Conservation (phyloP, 108 stramenopile species). For the Discostella pseudostelligera region DNA sequence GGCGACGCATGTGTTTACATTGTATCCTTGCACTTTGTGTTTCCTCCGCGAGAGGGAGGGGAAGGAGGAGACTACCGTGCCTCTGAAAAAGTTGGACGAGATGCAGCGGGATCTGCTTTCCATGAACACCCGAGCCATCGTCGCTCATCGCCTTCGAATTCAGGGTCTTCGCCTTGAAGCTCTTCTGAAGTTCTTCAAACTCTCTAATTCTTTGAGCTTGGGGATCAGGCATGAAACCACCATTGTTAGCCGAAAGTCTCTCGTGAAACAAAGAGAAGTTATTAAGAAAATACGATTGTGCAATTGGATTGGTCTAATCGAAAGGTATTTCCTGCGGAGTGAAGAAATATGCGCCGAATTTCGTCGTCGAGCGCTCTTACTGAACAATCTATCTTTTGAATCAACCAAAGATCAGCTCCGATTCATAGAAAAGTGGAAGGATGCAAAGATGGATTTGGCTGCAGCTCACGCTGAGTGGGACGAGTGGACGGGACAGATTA, state of each 20-base stretch:
- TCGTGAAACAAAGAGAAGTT: neutral
- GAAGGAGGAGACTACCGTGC: neutral
- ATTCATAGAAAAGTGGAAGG: conserved; percentile 29
- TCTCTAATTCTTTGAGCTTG: conserved; percentile 1
- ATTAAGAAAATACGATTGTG: conserved; percentile 16
- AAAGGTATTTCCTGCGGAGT: neutral
- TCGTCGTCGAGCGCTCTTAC: conserved; percentile 20
- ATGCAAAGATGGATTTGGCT: conserved; percentile 24
- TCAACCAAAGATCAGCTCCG: conserved; percentile 4
- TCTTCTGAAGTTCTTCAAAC: neutral
- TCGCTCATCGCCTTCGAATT: conserved; percentile 1
- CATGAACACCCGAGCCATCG: conserved; percentile 9
- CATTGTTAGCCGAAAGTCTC: neutral
- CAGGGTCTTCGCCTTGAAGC: neutral
- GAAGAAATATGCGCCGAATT: conserved; percentile 29
- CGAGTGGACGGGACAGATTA: conserved; percentile 2
- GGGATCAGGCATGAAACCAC: neutral
- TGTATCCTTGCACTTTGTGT: conserved; percentile 24
- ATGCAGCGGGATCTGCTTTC: conserved; percentile 7
- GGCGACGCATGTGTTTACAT: conserved; percentile 37
- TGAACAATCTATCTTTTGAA: conserved; percentile 25
- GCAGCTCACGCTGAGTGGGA: conserved; percentile 31
- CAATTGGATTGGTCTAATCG: conserved; percentile 13
- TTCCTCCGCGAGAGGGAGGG: conserved; percentile 8
- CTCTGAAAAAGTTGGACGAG: too few species aligned